phyloP scores from a whole-genome alignment of 2,329 filamentous ascomycete genomes.

The Cylindrodendrum hubeiense region DNA sequence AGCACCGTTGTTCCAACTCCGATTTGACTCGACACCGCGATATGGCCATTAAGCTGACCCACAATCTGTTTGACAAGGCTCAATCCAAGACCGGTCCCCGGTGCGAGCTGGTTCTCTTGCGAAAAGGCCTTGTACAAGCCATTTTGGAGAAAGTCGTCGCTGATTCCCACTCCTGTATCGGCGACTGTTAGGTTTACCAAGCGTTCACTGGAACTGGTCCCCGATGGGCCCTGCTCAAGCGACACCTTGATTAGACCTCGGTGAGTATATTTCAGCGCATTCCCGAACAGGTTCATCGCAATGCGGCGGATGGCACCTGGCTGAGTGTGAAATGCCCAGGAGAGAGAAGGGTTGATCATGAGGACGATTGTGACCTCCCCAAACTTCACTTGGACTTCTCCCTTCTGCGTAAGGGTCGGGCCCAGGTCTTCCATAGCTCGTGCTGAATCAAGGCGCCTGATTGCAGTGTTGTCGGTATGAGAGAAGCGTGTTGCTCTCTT shows the following conservation, averaged over 20 bases:
- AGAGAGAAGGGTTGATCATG: constrained; percentile 54
- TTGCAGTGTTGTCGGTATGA: constrained; percentile 27
- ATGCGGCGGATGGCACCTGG: constrained; percentile 65
- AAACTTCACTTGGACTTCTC: constrained; percentile 19
- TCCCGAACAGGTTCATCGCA: constrained; percentile 73
- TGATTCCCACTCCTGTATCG: constrained; percentile 77
- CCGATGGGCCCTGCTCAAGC: constrained; percentile 18
- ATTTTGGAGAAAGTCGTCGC: constrained; percentile 70
- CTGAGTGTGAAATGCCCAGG: constrained; percentile 67
- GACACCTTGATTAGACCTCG: constrained; percentile 48
- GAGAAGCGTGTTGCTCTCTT: background rate
- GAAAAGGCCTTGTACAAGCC: constrained; percentile 73
- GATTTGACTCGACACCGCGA: constrained; percentile 65
- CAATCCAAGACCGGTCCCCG: constrained; percentile 74
- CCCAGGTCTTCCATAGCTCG: constrained; percentile 55
- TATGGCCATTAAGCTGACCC: constrained; percentile 67
- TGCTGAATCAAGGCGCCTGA: constrained; percentile 48
- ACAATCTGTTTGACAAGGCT: constrained; percentile 74
- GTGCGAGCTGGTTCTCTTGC: constrained; percentile 71
- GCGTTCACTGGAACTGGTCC: constrained; percentile 8
- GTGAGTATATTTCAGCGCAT: constrained; percentile 71
- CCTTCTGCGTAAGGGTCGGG: background rate
- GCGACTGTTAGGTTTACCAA: constrained; percentile 60
- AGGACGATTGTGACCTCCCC: constrained; percentile 48
- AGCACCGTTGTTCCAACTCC: constrained; percentile 53